Evolutionary conservation across 768 basidiomycete genomes (phyloP).

Genomic region (Crucibulum laeve): DNA sequence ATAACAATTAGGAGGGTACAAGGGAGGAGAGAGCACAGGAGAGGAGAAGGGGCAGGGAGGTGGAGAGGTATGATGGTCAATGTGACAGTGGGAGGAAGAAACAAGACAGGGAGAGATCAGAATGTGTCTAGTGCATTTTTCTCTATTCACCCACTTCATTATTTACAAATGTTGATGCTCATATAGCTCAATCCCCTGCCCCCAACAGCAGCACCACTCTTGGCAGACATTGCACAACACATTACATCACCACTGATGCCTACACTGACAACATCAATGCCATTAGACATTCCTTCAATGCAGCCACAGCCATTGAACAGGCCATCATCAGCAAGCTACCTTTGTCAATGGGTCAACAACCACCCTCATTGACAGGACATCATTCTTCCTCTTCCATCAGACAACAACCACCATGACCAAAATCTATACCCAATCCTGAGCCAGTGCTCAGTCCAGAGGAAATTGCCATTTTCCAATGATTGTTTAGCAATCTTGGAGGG

Average conservation of each 20-base stretch:
- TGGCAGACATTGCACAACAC: constrained; percentile 14
- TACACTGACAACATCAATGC: constrained; percentile 17
- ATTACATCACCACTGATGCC: constrained; percentile 11
- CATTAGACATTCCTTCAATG: constrained; percentile 13
- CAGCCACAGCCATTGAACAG: constrained; percentile 19
- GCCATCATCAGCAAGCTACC: too few species aligned
- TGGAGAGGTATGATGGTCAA: constrained; percentile 3
- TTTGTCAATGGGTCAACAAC: too few species aligned
- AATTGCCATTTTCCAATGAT: constrained; percentile 9
- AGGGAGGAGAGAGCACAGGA: too few species aligned
- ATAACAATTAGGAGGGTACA: too few species aligned
- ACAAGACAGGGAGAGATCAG: too few species aligned
- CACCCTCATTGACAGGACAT: too few species aligned
- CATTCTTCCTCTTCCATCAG: too few species aligned
- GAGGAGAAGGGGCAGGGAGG: neutral
- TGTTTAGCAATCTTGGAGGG: neutral
- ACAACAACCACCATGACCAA: constrained; percentile 4
- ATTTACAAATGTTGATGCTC: neutral
- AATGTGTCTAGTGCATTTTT: neutral
- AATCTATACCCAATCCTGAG: constrained; percentile 6
- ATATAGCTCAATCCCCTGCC: neutral
- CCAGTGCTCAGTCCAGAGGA: constrained; percentile 10
- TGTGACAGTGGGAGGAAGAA: too few species aligned
- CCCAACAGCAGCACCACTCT: too few species aligned
- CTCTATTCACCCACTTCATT: neutral